Evolutionary conservation across 192 early-diverging fungal genomes (phyloP).

Genomic region (Spizellomyces sp.): DNA sequence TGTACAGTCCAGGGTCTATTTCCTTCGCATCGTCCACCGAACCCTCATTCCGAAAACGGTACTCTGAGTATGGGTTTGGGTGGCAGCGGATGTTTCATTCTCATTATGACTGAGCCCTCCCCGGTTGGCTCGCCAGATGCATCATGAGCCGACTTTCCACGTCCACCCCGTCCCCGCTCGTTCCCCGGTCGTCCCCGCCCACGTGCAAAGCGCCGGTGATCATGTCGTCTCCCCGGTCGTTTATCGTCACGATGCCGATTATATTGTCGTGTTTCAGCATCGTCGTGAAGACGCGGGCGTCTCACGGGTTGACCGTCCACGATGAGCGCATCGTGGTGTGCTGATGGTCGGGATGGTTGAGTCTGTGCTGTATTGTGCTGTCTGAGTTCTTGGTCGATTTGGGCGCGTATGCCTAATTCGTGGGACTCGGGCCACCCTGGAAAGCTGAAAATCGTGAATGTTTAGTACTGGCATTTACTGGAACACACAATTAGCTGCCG

Average conservation of each 20-base stretch:
- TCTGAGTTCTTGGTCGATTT: slow-evolving; percentile 9
- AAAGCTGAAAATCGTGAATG: slow-evolving; percentile 23
- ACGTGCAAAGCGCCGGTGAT: neutral
- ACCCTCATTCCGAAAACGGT: no score
- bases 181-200: neutral
- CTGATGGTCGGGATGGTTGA: neutral
- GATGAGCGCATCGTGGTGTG: slow-evolving; percentile 8
- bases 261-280: neutral
- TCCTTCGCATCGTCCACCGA: no score
- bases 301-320: neutral
- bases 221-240: neutral
- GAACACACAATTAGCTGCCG: neutral
- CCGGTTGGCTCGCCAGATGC: no score
- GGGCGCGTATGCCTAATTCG: slow-evolving; percentile 32
- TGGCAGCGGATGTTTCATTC: no score
- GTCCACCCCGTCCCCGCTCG: neutral
- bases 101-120: no score
- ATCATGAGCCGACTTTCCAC: neutral
- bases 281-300: neutral
- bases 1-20: no score
- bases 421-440: slow-evolving; percentile 38
- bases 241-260: neutral
- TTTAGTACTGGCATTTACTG: neutral
- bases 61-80: no score
- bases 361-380: neutral